Conservation (phyloP, 2,329 filamentous ascomycete genomes). For the Amauroascus niger region DNA sequence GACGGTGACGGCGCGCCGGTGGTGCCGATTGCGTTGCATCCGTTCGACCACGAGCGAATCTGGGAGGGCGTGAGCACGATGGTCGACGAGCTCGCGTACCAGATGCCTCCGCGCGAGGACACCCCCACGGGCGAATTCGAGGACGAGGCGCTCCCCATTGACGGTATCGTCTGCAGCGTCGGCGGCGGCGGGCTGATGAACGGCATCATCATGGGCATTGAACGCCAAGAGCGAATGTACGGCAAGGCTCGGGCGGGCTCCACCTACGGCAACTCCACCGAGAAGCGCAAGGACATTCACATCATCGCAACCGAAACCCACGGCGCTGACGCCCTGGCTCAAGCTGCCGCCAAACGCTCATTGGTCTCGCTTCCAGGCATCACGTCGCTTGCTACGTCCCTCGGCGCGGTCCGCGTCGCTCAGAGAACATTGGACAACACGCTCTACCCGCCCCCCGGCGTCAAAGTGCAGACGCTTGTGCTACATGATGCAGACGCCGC, state of each 20-base stretch:
- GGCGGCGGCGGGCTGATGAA: slow-evolving; percentile 73
- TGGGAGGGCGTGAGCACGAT: slow-evolving; percentile 41
- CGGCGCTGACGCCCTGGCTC: slow-evolving; percentile 60
- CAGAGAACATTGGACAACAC: slow-evolving; percentile 58
- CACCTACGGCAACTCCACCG: slow-evolving; percentile 19
- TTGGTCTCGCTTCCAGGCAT: slow-evolving; percentile 60
- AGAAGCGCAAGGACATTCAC: slow-evolving; percentile 24
- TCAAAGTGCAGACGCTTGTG: slow-evolving; percentile 51
- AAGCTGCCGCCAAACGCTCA: slow-evolving; percentile 43
- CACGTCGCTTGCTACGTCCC: slow-evolving; percentile 62
- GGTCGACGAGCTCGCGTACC: slow-evolving; percentile 36
- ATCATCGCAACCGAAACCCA: slow-evolving; percentile 67
- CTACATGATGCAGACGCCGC: slow-evolving; percentile 70
- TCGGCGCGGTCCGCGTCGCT: slow-evolving; percentile 66
- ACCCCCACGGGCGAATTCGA: slow-evolving; percentile 26
- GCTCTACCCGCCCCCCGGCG: slow-evolving; percentile 34
- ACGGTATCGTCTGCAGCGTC: slow-evolving; percentile 66
- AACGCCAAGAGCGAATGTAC: slow-evolving; percentile 36
- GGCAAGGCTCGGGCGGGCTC: slow-evolving; percentile 16
- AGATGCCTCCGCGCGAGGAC: slow-evolving; percentile 29
- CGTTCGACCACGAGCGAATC: slow-evolving; percentile 39
- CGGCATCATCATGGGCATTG: slow-evolving; percentile 62
- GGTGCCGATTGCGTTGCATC: slow-evolving; percentile 35
- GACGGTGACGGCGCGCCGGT: slow-evolving; percentile 20
- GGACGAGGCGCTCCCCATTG: slow-evolving; percentile 40